Evolutionary conservation across 2,329 filamentous ascomycete genomes (phyloP), one percentile per base, ranked within the genome.

Genomic region (Fusarium napiforme): DNA sequence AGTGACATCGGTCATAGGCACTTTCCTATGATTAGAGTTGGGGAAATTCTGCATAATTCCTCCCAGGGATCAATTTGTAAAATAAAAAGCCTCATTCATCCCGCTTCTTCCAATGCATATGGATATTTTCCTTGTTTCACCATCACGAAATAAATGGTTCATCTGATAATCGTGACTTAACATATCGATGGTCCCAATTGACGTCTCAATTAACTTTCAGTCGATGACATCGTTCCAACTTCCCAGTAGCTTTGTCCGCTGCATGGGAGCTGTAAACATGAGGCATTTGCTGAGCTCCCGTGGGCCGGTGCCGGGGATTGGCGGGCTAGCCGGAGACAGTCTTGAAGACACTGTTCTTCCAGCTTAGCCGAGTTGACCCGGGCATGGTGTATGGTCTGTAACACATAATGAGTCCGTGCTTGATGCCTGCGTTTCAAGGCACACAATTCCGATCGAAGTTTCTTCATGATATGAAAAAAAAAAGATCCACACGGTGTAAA

Each of bases 61-160:
- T 79, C 76, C 74, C 75, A 72, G 78, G 78, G 80, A 82, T 75
- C 75, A 77, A 81, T 78, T 81, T 83, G 82, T 83, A 83, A 83
- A 83, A 82, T 83, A 82, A 83, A 82, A 83, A 82, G 78, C 79
- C 80, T 82, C 81, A 81, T 81, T 81, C 79, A 80, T 81, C 81
- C 80, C 78, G 78, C 73, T 79, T 79, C 78, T 80, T 79, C 77
- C 77, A 77, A 73, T 77, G 67, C 68, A 79, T 66, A 75, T 78
- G 79, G 76, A 78, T 66, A 45, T 77, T 77, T 81, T 77, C 73
- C 69, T 78, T 78, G 72, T 78, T 72, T 66, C 66, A 62, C 39
- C 34, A 61, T 49, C 45, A 57, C 37, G 32, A 47, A 53, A 52
- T 47, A 45, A 11, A 60, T 56, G 53, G 39, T 56, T 65, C 42